Conservation (phyloP, 2,329 filamentous ascomycete genomes). For the Arthrobotrys conoides region DNA sequence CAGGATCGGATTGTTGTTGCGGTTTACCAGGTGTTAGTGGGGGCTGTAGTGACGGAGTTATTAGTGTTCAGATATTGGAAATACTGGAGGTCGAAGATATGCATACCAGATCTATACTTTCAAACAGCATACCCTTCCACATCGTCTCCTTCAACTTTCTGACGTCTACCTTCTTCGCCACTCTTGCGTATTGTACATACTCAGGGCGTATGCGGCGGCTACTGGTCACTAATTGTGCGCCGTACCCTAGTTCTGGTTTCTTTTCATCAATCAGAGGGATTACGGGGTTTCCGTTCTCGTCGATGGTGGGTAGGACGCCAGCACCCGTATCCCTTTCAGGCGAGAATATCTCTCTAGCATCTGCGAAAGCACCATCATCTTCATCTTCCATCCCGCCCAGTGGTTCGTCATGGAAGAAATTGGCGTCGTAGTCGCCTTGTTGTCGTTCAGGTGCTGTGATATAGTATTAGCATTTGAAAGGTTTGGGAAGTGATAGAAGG, state of each 20-base stretch:
- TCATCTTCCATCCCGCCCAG: constrained; percentile 76
- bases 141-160: constrained; percentile 78
- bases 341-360: constrained; percentile 84
- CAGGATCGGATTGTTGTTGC: constrained; percentile 54
- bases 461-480: constrained; percentile 64
- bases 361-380: constrained; percentile 81
- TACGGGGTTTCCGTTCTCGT: constrained; percentile 57
- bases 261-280: constrained; percentile 42
- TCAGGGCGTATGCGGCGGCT: constrained; percentile 76
- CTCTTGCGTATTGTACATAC: constrained; percentile 79
- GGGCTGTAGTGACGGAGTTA: constrained; percentile 47
- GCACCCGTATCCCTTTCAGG: constrained; percentile 71
- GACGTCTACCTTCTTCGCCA: constrained; percentile 80
- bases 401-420: constrained; percentile 95
- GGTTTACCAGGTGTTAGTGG: constrained; percentile 62
- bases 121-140: constrained; percentile 77
- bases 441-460: constrained; percentile 53
- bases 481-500: background rate
- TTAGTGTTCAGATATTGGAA: background rate
- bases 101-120: constrained; percentile 64
- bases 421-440: constrained; percentile 88
- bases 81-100: background rate
- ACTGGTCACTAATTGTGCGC: constrained; percentile 76
- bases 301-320: constrained; percentile 67
- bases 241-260: constrained; percentile 68